phyloP scores from a whole-genome alignment of 768 basidiomycete species.

The Boletellus ananas region DNA sequence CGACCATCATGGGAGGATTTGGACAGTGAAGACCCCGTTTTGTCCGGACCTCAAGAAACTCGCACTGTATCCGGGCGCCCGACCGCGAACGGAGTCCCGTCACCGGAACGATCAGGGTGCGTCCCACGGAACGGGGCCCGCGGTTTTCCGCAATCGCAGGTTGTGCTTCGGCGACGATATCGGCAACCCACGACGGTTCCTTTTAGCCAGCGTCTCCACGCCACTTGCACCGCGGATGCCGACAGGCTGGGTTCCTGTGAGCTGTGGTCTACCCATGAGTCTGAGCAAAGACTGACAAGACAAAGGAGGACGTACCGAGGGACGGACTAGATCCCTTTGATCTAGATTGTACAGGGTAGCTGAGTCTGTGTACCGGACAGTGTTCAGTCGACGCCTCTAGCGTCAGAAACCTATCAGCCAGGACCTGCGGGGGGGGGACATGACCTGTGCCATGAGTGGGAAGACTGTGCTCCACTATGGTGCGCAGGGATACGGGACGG shows the following conservation, averaged over 20 bases:
- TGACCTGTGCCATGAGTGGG: not conserved
- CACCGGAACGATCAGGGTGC: constrained; percentile 1
- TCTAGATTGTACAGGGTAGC: not conserved
- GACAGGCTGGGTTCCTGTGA: not conserved
- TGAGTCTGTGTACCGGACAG: no score
- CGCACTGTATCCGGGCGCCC: constrained; percentile 5
- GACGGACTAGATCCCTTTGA: not conserved
- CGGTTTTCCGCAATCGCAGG: not conserved
- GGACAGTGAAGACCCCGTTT: not conserved
- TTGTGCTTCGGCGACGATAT: not conserved
- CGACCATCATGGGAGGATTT: not conserved
- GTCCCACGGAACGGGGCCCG: constrained; percentile 10
- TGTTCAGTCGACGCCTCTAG: no score
- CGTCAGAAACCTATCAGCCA: not conserved
- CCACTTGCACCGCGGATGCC: not conserved
- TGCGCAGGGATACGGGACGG: not conserved
- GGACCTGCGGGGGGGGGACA: no score
- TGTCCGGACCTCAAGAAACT: not conserved
- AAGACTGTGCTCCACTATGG: not conserved
- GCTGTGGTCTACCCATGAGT: not conserved
- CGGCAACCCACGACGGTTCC: constrained; percentile 2
- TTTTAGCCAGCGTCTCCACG: constrained; percentile 1
- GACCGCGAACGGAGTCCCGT: not conserved
- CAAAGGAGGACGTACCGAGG: constrained; percentile 2
- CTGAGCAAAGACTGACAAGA: not conserved